phyloP scores from a whole-genome alignment of 768 basidiomycete species.

The Agaricus blazei region DNA sequence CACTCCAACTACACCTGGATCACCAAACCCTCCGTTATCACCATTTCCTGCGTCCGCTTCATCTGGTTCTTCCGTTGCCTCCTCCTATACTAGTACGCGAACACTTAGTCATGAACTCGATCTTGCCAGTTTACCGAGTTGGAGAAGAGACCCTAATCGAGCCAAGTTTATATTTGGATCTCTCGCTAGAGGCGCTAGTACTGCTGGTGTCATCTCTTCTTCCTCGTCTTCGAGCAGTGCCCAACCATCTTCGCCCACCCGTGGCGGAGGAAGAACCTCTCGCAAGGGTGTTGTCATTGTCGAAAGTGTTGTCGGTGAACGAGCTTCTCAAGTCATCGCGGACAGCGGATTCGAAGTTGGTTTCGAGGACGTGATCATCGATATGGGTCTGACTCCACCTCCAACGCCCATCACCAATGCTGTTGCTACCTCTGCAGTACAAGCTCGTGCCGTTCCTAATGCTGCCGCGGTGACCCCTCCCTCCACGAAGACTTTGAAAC shows the following conservation, averaged over 20 bases:
- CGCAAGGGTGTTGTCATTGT: background rate
- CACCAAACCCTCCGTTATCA: background rate
- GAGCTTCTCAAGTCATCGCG: background rate
- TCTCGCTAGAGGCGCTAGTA: background rate
- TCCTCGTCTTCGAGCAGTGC: background rate
- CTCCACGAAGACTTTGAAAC: background rate
- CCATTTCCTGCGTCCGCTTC: background rate
- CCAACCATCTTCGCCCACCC: too few relatives aligned
- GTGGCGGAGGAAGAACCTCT: too few relatives aligned
- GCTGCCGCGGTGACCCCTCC: background rate
- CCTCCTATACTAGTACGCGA: background rate
- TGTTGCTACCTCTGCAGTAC: background rate
- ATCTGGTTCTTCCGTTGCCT: background rate
- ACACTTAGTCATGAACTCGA: background rate
- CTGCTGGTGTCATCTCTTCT: background rate
- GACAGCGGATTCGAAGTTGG: background rate
- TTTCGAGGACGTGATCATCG: background rate
- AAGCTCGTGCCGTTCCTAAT: background rate
- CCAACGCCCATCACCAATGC: too few relatives aligned
- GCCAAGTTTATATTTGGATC: constrained; percentile 2
- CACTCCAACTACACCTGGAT: background rate
- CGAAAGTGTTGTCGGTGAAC: background rate
- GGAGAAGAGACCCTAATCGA: constrained; percentile 1
- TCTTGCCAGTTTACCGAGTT: background rate
- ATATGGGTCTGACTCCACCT: constrained; percentile 1